These are phyloP conservation scores for Boletus smithii DNA, from an alignment of 1,284 basidiomycete species.

Conservation along the genomic window DNA sequence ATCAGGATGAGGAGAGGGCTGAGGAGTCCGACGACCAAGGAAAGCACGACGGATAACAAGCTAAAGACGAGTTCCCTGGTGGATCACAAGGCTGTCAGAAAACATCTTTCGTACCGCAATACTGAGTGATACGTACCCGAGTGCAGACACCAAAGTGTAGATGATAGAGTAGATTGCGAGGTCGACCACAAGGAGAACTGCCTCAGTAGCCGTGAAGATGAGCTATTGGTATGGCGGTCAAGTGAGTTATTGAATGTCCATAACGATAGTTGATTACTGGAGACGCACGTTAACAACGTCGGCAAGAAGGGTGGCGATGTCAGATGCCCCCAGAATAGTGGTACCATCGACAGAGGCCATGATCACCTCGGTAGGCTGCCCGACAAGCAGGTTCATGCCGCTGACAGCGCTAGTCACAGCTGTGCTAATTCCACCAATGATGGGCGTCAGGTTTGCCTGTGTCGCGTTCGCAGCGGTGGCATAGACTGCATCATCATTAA, in stretches of 20 bases:
- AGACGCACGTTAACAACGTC: conserved; percentile 9
- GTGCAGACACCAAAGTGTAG: not conserved
- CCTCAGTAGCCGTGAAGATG: conserved; percentile 4
- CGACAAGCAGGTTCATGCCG: conserved; percentile 6
- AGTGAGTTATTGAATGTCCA: not conserved
- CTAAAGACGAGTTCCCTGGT: conserved; percentile 7
- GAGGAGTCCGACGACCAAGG: conserved; percentile 11
- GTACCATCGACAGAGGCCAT: conserved; percentile 13
- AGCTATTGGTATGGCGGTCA: conserved; percentile 6
- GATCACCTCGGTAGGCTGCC: conserved; percentile 3
- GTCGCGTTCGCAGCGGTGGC: conserved; percentile 18
- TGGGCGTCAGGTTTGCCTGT: conserved; percentile 3
- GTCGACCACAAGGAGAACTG: conserved; percentile 13
- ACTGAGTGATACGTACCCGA: conserved; percentile 7
- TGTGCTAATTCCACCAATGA: conserved; percentile 9
- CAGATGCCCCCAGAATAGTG: conserved; percentile 1
- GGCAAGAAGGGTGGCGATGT: conserved; percentile 11
- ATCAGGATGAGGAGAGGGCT: conserved; percentile 7
- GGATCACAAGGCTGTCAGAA: conserved; percentile 1
- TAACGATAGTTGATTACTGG: not conserved
- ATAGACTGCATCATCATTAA: conserved; percentile 11
- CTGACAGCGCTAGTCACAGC: conserved; percentile 9
- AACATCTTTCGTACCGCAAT: not conserved
- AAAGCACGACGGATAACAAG: conserved; percentile 3
- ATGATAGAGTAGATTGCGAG: not conserved